These are phyloP conservation scores for Strobilomyces dryophilus DNA, from an alignment of 768 basidiomycete genomes.

Conservation along the genomic window DNA sequence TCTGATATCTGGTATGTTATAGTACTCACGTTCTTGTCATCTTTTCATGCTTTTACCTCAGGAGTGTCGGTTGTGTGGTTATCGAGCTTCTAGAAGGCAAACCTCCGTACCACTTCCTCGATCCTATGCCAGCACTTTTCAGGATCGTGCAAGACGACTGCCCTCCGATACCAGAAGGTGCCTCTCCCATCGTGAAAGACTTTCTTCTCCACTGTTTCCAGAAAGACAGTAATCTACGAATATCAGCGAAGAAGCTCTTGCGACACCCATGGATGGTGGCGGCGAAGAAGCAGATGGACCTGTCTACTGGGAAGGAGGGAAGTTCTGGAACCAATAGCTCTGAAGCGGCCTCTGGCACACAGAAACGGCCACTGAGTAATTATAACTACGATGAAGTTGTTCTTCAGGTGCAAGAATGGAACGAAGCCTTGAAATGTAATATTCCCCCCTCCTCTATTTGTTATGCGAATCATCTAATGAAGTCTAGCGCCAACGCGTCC, in stretches of 20 bases:
- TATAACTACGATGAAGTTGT: slow-evolving; percentile 95
- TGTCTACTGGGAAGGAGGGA: slow-evolving; percentile 27
- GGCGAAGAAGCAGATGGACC: slow-evolving; percentile 68
- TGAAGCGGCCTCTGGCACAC: slow-evolving; percentile 33
- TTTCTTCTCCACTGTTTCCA: slow-evolving; percentile 98
- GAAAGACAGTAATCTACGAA: slow-evolving; percentile 92
- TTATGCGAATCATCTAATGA: slow-evolving; percentile 3
- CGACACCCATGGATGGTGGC: slow-evolving; percentile 96
- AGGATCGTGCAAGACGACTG: slow-evolving; percentile 98
- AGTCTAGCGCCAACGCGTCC: slow-evolving; percentile 65
- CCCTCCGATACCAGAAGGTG: slow-evolving; percentile 94
- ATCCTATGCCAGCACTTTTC: slow-evolving; percentile 98
- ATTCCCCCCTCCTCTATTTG: slow-evolving; percentile 16
- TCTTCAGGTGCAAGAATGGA: slow-evolving; percentile 96
- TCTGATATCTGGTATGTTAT: slow-evolving; percentile 87
- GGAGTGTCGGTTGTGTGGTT: slow-evolving; percentile 95
- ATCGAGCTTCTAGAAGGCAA: slow-evolving; percentile 88
- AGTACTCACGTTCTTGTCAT: background rate
- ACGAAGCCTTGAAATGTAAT: slow-evolving; percentile 95
- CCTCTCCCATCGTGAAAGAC: slow-evolving; percentile 92
- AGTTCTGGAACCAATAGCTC: slow-evolving; percentile 29
- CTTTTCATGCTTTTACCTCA: slow-evolving; percentile 17
- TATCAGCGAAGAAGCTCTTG: slow-evolving; percentile 89
- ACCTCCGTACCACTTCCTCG: slow-evolving; percentile 93
- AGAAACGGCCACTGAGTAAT: slow-evolving; percentile 58